Percentiles rank a stretch among this genome's conserved stretches.
Evolutionary conservation across 2,329 filamentous ascomycete genomes (phyloP).

Genomic region (Paraphoma sp.): DNA sequence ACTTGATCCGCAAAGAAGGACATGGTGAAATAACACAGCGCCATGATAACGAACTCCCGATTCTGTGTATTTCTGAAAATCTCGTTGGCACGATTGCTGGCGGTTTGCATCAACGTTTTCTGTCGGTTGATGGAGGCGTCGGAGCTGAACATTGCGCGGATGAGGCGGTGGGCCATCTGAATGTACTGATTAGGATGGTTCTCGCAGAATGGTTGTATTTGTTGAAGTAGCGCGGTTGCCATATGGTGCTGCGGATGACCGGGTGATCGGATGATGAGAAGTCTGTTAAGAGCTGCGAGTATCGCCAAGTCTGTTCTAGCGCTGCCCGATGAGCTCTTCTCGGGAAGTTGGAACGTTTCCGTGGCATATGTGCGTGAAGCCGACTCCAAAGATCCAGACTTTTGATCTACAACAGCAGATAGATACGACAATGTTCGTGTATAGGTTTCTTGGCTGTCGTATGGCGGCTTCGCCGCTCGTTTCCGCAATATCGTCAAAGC

Average conservation of each 20-base stretch:
- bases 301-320: conserved; percentile 52
- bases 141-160: conserved; percentile 70
- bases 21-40: conserved; percentile 83
- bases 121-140: conserved; percentile 72
- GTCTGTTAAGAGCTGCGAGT: conserved; percentile 56
- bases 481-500: conserved; percentile 28
- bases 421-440: conserved; percentile 72
- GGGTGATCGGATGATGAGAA: conserved; percentile 54
- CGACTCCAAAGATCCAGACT: conserved; percentile 72
- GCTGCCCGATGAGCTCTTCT: conserved; percentile 25
- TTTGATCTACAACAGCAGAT: conserved; percentile 76
- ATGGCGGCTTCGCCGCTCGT: conserved; percentile 50
- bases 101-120: conserved; percentile 75
- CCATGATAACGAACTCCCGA: conserved; percentile 80
- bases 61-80: conserved; percentile 75
- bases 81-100: conserved; percentile 63
- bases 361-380: conserved; percentile 73
- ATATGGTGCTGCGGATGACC: conserved; percentile 55
- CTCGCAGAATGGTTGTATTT: conserved; percentile 71
- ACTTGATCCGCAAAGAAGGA: conserved; percentile 83
- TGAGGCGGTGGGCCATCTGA: conserved; percentile 76
- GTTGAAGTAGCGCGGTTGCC: conserved; percentile 67
- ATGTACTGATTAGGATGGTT: conserved; percentile 77
- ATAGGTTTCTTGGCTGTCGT: conserved; percentile 51
- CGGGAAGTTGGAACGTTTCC: conserved; percentile 62